Evolutionary conservation across 345 rosid species (phyloP), one percentile per base, ranked within the genome.

Genomic region (Garcia nutans): DNA sequence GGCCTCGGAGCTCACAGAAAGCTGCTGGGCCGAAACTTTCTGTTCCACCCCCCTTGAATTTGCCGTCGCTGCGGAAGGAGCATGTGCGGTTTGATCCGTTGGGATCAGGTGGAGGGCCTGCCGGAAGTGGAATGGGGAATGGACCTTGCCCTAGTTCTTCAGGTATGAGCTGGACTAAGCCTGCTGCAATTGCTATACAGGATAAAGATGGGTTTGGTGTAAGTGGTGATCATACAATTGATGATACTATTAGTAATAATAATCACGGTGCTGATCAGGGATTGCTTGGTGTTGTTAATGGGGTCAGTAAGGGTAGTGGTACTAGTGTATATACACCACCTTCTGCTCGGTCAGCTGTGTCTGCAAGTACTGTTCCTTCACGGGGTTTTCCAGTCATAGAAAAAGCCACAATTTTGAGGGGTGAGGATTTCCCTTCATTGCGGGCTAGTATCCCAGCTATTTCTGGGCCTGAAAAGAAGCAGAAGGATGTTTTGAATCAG

Each of bases 1-100:
- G 97, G 74, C 97, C 97, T 56, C 90, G 98, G 57, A 93, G 98
- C 86, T 89, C 94, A 15, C 99, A 96, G 72, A 93, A 96, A 74
- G 83, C 77, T 70, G 74, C 88, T 89, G 97, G 90, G 87, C 84
- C 90, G 74, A 96, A 92, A 89, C 88, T 96, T 84, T 92, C 98
- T 71, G 95, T 96, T 81, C 99, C 99, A 82, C 97, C 97, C 92
- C 99, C 99, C 86, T 80, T 96, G 97, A 96, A 96, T 86, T 84
- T 96, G 75, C 99, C 99, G 0, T 93, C 98, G 0, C 77, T 93
- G 85, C 79, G 98, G 71, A 96, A 92, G 76, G 99, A 96, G 84
- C 98, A 92, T 67, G 97, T 89, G 83, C 75, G 89, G 67, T 90
- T 89, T 74, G 99, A 96, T 87, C 80, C 91, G 0, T 77, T 84